Percentiles rank a stretch among this genome's conserved stretches.
These are phyloP conservation scores for Hansenula lynferdii DNA, from an alignment of 1,139 yeast species.

Conservation along the genomic window DNA sequence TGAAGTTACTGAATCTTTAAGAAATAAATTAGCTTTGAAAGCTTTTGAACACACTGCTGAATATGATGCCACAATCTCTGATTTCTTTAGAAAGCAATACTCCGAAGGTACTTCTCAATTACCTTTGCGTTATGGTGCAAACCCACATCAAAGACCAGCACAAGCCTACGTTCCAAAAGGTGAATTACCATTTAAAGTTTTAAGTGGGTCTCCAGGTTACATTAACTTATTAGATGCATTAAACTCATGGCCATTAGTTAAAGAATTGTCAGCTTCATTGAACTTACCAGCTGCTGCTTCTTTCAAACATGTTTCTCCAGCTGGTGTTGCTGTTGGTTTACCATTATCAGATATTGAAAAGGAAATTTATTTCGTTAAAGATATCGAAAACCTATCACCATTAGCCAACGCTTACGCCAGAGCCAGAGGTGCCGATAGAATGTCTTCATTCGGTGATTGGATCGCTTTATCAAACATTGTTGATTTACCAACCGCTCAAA, in stretches of 20 bases:
- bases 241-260: slow-evolving; percentile 98
- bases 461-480: slow-evolving; percentile 96
- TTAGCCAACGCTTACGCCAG: slow-evolving; percentile 97
- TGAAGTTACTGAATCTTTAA: slow-evolving; percentile 65
- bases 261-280: slow-evolving; percentile 90
- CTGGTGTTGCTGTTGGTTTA: slow-evolving; percentile 96
- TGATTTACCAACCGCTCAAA: slow-evolving; percentile 93
- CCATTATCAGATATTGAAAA: slow-evolving; percentile 89
- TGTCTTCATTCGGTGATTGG: slow-evolving; percentile 98
- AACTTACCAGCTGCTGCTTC: slow-evolving; percentile 98
- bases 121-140: slow-evolving; percentile 96
- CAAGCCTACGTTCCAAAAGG: slow-evolving; percentile 88
- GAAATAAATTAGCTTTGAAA: slow-evolving; percentile 85
- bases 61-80: slow-evolving; percentile 92
- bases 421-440: slow-evolving; percentile 99
- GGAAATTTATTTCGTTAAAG: slow-evolving; percentile 91
- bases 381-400: slow-evolving; percentile 92
- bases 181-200: slow-evolving; percentile 88
- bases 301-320: slow-evolving; percentile 98
- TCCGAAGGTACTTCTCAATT: slow-evolving; percentile 85
- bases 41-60: slow-evolving; percentile 99
- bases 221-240: slow-evolving; percentile 93
- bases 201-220: slow-evolving; percentile 95
- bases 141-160: slow-evolving; percentile 99
- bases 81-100: slow-evolving; percentile 95